Evolutionary conservation across 2,329 filamentous ascomycete species (phyloP).

Genomic region (Zelopaecilomyces penicillatus): DNA sequence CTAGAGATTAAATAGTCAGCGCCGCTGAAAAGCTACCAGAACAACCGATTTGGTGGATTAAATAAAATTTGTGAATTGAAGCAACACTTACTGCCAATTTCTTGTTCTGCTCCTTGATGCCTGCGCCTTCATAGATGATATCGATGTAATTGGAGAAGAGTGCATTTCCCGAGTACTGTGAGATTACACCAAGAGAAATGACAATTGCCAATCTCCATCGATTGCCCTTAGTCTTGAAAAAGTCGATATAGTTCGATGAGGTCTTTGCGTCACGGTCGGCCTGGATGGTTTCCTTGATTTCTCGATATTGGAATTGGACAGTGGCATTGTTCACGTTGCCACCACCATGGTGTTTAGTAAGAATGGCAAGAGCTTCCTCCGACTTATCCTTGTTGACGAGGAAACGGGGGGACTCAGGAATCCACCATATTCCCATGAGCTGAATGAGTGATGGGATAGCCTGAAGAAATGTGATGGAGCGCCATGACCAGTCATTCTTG

Average conservation of each 20-base stretch:
- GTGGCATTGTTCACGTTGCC: conserved; percentile 49
- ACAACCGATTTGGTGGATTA: too few relatives aligned
- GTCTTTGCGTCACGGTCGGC: conserved; percentile 44
- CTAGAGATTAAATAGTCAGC: conserved; percentile 6
- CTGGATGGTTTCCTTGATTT: conserved; percentile 56
- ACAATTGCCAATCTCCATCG: conserved; percentile 54
- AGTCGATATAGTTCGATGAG: conserved; percentile 49
- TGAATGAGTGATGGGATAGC: conserved; percentile 53
- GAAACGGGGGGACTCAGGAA: conserved; percentile 62
- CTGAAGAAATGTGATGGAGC: conserved; percentile 57
- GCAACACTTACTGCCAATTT: conserved; percentile 40
- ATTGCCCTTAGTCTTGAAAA: conserved; percentile 55
- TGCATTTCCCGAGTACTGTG: conserved; percentile 60
- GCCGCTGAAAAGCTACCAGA: not conserved
- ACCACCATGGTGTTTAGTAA: conserved; percentile 56
- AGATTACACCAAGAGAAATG: conserved; percentile 56
- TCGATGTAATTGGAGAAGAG: conserved; percentile 61
- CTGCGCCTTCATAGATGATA: conserved; percentile 51
- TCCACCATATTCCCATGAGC: conserved; percentile 55
- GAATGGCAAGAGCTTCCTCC: conserved; percentile 51
- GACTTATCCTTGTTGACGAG: conserved; percentile 55
- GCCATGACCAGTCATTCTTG: conserved; percentile 56
- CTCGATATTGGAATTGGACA: conserved; percentile 57
- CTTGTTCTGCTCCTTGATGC: conserved; percentile 47
- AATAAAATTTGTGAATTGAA: too few relatives aligned